Percentiles rank a stretch among this genome's conserved stretches.
Conservation (phyloP, 805 yeast genomes). For the Wickerhamomyces mucosus region DNA sequence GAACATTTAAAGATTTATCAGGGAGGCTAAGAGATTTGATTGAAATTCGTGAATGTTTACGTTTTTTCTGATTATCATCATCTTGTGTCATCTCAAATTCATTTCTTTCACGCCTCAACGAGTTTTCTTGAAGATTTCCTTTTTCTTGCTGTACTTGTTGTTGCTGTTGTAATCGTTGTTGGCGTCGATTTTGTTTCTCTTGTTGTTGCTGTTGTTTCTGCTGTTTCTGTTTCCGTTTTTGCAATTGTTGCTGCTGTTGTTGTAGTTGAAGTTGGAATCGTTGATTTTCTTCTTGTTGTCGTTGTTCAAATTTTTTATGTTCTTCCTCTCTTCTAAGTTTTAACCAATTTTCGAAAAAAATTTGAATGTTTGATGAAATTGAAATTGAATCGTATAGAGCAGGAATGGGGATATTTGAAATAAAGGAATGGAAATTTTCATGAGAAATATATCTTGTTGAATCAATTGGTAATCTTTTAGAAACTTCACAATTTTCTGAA, state of each 20-base stretch:
- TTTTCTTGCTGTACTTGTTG: not conserved
- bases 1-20: not conserved
- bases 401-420: slow-evolving; percentile 3
- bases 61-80: no score
- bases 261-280: not conserved
- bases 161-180: not conserved
- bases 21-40: no score
- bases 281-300: slow-evolving; percentile 2
- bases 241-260: not conserved
- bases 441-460: not conserved
- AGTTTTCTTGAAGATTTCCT: slow-evolving; percentile 1
- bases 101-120: no score
- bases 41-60: no score
- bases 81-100: no score
- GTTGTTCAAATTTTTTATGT: not conserved
- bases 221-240: not conserved
- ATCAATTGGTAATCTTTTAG: slow-evolving; percentile 1
- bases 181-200: slow-evolving; percentile 3
- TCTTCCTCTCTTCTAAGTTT: slow-evolving; percentile 1
- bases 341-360: slow-evolving; percentile 9
- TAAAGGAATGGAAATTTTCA: slow-evolving; percentile 1
- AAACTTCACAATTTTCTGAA: slow-evolving; percentile 3
- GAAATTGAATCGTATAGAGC: slow-evolving; percentile 2
- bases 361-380: slow-evolving; percentile 3
- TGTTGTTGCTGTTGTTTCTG: not conserved